A percentile compares a stretch with the other conserved stretches of the same genome.
phyloP scores from a whole-genome alignment of 2,329 filamentous ascomycete genomes.

The Phialemonium atrogriseum region DNA sequence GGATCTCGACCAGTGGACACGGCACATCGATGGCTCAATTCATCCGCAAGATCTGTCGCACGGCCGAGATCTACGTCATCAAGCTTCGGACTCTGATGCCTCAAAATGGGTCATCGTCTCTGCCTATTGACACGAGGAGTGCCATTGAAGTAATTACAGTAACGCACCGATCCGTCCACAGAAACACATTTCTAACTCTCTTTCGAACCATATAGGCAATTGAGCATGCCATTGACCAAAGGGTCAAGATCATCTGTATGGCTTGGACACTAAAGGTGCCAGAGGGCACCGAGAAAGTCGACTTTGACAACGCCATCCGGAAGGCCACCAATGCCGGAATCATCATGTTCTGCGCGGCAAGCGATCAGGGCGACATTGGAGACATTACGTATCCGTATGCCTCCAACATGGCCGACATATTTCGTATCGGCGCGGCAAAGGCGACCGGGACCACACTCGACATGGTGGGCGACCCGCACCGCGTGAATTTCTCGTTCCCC shows the following conservation, averaged over 20 bases:
- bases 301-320: conserved; percentile 15
- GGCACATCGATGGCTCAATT: conserved; percentile 21
- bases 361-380: conserved; percentile 16
- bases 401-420: conserved; percentile 7
- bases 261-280: conserved; percentile 29
- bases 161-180: too few species aligned
- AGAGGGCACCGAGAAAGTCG: conserved; percentile 7
- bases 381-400: conserved; percentile 8
- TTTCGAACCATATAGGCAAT: too few species aligned
- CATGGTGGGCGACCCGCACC: conserved; percentile 11
- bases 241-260: conserved; percentile 28
- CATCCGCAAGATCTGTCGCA: conserved; percentile 18
- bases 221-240: conserved; percentile 17
- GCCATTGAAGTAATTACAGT: too few species aligned
- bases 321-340: conserved; percentile 18
- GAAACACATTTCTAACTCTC: too few species aligned
- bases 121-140: too few species aligned
- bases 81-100: too few species aligned
- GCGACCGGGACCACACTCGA: conserved; percentile 11
- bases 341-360: conserved; percentile 28
- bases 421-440: conserved; percentile 20
- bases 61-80: conserved; percentile 12
- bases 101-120: too few species aligned
- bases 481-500: conserved; percentile 22
- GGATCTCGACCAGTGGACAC: conserved; percentile 18